Evolutionary conservation across 495 filamentous ascomycete species (phyloP).

Genomic region (Chaetomium cochliodes): DNA sequence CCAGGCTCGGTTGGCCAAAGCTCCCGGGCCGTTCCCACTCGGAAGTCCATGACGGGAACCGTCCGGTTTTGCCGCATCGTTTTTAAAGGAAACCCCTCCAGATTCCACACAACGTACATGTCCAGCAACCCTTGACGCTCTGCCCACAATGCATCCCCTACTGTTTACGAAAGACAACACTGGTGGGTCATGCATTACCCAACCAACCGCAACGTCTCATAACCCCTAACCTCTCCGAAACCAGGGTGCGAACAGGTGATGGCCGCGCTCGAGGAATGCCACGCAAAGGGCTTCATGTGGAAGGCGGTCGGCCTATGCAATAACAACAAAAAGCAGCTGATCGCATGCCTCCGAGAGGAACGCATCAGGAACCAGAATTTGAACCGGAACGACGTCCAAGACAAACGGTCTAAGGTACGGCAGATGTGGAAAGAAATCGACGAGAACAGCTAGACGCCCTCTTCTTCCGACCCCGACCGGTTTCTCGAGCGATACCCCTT

Average conservation of each 20-base stretch:
- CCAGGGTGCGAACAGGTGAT: constrained; percentile 92
- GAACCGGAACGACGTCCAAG: constrained; percentile 72
- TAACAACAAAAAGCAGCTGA: constrained; percentile 74
- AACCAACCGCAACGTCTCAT: not conserved
- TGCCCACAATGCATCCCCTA: constrained; percentile 85
- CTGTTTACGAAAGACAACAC: constrained; percentile 85
- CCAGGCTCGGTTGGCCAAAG: constrained; percentile 28
- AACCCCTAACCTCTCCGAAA: constrained; percentile 5
- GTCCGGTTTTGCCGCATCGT: not conserved
- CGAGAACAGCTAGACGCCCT: constrained; percentile 56
- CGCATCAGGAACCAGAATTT: constrained; percentile 68
- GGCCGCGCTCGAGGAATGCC: constrained; percentile 90
- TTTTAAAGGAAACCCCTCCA: not conserved
- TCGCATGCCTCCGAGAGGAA: constrained; percentile 76
- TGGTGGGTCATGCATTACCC: constrained; percentile 52
- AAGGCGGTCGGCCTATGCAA: constrained; percentile 90
- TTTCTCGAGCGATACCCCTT: constrained; percentile 1
- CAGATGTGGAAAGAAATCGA: constrained; percentile 81
- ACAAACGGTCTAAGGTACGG: constrained; percentile 66
- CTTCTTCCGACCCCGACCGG: not conserved
- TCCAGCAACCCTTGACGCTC: not conserved
- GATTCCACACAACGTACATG: not conserved
- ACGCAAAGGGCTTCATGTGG: constrained; percentile 85
- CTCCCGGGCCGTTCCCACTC: constrained; percentile 20
- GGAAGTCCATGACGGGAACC: not conserved